These are phyloP conservation scores for Gossypium davidsonii DNA, from an alignment of 441 rosid species.

Conservation along the genomic window DNA sequence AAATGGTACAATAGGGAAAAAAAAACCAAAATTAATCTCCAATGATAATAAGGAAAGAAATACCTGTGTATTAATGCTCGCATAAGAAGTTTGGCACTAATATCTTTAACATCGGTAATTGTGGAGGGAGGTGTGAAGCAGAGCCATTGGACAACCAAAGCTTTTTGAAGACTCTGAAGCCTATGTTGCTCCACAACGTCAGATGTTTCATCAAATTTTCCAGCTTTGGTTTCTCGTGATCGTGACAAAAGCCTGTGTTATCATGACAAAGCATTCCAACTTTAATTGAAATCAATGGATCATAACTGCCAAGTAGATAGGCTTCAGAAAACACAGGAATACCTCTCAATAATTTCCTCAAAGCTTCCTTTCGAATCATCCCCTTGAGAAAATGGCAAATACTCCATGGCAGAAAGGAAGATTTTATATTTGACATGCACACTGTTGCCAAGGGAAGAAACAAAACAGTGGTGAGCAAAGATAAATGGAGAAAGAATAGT, in stretches of 20 bases:
- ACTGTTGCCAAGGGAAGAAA: slow-evolving; percentile 29
- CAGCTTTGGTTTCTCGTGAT: slow-evolving; percentile 77
- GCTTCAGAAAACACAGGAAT: slow-evolving; percentile 20
- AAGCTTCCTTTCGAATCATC: slow-evolving; percentile 84
- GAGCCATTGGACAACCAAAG: slow-evolving; percentile 93
- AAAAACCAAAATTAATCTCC: neutral
- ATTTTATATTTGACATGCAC: slow-evolving; percentile 85
- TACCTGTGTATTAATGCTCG: slow-evolving; percentile 92
- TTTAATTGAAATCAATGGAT: slow-evolving; percentile 9
- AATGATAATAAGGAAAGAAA: neutral
- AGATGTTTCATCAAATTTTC: slow-evolving; percentile 64
- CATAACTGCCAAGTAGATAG: slow-evolving; percentile 9
- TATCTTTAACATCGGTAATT: slow-evolving; percentile 53
- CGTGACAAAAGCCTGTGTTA: slow-evolving; percentile 81
- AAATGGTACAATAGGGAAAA: neutral
- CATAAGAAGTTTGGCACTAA: slow-evolving; percentile 65
- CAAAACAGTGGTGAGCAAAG: neutral
- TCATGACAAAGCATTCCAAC: neutral
- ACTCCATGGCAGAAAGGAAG: slow-evolving; percentile 91
- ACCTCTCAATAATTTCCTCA: slow-evolving; percentile 97
- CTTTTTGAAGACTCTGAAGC: slow-evolving; percentile 88
- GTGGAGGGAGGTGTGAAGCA: slow-evolving; percentile 98
- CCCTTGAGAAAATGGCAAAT: slow-evolving; percentile 67
- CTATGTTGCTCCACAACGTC: slow-evolving; percentile 96
- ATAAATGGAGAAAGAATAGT: neutral